These are phyloP conservation scores for Clarireedia homoeocarpa DNA, from an alignment of 2,329 filamentous ascomycete genomes.

Conservation along the genomic window DNA sequence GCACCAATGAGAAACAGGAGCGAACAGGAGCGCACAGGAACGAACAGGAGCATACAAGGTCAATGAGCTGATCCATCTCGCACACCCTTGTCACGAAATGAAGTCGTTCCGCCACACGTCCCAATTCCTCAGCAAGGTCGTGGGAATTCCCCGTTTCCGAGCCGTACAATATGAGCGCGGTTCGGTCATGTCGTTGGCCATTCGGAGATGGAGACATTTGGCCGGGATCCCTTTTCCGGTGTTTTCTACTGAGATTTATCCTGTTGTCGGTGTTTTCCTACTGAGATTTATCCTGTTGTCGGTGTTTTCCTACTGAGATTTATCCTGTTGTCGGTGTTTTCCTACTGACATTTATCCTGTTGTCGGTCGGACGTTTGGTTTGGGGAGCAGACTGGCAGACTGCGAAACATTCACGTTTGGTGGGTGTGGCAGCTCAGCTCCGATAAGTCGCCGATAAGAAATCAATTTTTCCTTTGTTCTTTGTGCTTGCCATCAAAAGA, in stretches of 20 bases:
- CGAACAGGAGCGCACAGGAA: conserved; percentile 47
- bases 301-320: too few relatives aligned
- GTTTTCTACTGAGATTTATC: too few relatives aligned
- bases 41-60: conserved; percentile 51
- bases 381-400: too few relatives aligned
- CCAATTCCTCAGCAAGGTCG: conserved; percentile 82
- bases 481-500: too few relatives aligned
- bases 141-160: conserved; percentile 94
- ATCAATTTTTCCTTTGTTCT: neutral
- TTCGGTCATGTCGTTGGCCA: conserved; percentile 31
- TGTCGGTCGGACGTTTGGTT: too few relatives aligned
- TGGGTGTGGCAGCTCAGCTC: too few relatives aligned
- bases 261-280: too few relatives aligned
- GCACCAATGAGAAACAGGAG: conserved; percentile 14
- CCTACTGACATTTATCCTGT: too few relatives aligned
- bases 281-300: too few relatives aligned
- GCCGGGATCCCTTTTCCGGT: neutral
- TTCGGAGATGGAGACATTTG: conserved; percentile 1
- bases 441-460: too few relatives aligned
- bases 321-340: too few relatives aligned
- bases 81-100: conserved; percentile 69
- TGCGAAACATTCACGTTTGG: too few relatives aligned
- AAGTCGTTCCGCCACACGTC: conserved; percentile 63
- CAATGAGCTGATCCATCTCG: conserved; percentile 63
- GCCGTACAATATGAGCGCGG: conserved; percentile 74